Evolutionary conservation across 371 early-diverging fungal species (phyloP).

Genomic region (Quaeritorhiza haematococci): DNA sequence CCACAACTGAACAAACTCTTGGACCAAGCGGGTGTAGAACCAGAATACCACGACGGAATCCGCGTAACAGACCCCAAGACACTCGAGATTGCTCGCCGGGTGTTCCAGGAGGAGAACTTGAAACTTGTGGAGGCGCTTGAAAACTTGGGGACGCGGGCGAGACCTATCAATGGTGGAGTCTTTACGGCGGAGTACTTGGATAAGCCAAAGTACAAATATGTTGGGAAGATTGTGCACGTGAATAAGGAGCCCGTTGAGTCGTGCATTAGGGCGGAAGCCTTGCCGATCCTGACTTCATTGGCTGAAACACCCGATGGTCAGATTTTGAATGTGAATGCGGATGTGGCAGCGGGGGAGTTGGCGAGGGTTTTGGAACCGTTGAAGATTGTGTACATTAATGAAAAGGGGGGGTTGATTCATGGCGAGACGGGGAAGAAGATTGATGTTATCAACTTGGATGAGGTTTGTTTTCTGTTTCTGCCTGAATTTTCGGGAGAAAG

Average conservation of each 20-base stretch:
- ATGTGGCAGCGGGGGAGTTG: conserved; percentile 93
- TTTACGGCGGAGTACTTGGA: conserved; percentile 92
- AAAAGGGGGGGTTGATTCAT: conserved; percentile 90
- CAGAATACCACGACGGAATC: conserved; percentile 92
- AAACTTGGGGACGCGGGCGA: conserved; percentile 84
- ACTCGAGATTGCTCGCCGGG: conserved; percentile 82
- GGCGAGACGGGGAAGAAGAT: conserved; percentile 90
- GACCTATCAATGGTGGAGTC: conserved; percentile 91
- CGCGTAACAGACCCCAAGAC: conserved; percentile 90
- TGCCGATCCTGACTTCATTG: conserved; percentile 90
- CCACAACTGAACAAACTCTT: conserved; percentile 89
- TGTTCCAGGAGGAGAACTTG: conserved; percentile 87
- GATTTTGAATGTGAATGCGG: conserved; percentile 96
- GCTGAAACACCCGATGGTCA: conserved; percentile 96
- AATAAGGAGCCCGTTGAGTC: conserved; percentile 88
- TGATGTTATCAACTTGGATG: conserved; percentile 90
- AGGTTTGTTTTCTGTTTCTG: conserved; percentile 53
- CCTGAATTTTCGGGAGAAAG: neutral
- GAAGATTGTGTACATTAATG: conserved; percentile 93
- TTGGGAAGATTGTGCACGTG: conserved; percentile 84
- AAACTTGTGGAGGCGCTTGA: conserved; percentile 94
- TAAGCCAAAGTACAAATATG: conserved; percentile 84
- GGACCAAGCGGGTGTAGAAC: conserved; percentile 80
- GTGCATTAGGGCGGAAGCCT: conserved; percentile 83
- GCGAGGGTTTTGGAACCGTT: conserved; percentile 92